phyloP scores from a whole-genome alignment of 1,284 basidiomycete species.

The Tranzscheliella williamsii region DNA sequence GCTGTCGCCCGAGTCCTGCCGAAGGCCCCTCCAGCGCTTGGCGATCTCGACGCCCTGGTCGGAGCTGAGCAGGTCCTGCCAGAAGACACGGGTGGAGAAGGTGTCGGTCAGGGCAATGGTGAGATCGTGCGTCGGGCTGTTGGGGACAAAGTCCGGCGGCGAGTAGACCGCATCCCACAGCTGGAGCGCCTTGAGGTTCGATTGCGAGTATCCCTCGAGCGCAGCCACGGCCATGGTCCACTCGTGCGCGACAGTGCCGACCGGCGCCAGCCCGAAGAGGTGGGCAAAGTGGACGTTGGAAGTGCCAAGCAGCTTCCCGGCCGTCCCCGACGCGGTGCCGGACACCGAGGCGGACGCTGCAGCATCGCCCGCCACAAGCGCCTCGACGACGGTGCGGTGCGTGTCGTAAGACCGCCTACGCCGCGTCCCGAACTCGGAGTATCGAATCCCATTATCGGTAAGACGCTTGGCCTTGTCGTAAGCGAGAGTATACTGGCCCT shows the following conservation, averaged over 20 bases:
- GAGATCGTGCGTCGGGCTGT: slow-evolving; percentile 49
- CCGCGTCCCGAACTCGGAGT: slow-evolving; percentile 93
- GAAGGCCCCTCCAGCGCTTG: slow-evolving; percentile 50
- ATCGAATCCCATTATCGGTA: slow-evolving; percentile 72
- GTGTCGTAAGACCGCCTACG: slow-evolving; percentile 77
- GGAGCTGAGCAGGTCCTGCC: slow-evolving; percentile 48
- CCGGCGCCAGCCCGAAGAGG: slow-evolving; percentile 40
- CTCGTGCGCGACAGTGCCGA: slow-evolving; percentile 59
- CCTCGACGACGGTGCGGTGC: slow-evolving; percentile 78
- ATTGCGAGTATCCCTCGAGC: slow-evolving; percentile 44
- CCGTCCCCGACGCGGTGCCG: neutral
- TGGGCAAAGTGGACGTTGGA: slow-evolving; percentile 56
- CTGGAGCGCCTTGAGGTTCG: slow-evolving; percentile 48
- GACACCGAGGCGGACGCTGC: neutral
- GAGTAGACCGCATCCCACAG: slow-evolving; percentile 57
- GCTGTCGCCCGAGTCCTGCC: slow-evolving; percentile 57
- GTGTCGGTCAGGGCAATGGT: slow-evolving; percentile 60
- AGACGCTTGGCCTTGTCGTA: slow-evolving; percentile 71
- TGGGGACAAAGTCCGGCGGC: slow-evolving; percentile 50
- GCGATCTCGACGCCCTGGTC: slow-evolving; percentile 46
- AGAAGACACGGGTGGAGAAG: slow-evolving; percentile 56
- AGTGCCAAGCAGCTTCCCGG: slow-evolving; percentile 69
- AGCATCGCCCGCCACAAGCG: slow-evolving; percentile 69
- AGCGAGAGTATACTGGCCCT: slow-evolving; percentile 75
- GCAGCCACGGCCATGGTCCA: slow-evolving; percentile 60